These are phyloP conservation scores for Elasticomyces elasticus DNA, from an alignment of 495 filamentous ascomycete genomes.

Conservation along the genomic window DNA sequence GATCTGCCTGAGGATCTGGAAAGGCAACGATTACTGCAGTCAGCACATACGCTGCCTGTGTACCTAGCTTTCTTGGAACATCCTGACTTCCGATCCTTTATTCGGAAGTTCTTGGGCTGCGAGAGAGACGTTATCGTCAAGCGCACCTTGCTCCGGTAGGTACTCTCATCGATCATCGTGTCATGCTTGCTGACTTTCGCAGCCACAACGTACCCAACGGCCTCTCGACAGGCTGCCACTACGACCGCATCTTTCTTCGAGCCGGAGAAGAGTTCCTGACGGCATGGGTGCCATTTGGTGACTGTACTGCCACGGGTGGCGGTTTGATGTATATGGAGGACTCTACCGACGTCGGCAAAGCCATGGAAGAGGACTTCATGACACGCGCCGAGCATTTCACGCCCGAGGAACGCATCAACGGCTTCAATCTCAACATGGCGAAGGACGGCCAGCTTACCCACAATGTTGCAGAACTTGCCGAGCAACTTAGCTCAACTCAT, in stretches of 20 bases:
- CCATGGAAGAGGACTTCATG: conserved; percentile 23
- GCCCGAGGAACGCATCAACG: conserved; percentile 18
- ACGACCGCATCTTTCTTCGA: conserved; percentile 25
- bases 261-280: conserved; percentile 25
- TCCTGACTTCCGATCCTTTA: conserved; percentile 15
- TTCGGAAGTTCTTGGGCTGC: conserved; percentile 23
- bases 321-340: conserved; percentile 23
- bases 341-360: conserved; percentile 13
- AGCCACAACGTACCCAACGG: conserved; percentile 26
- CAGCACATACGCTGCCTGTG: conserved; percentile 15
- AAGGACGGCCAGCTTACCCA: conserved; percentile 21
- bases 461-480: conserved; percentile 12
- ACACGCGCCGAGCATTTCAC: conserved; percentile 16
- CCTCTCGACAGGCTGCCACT: conserved; percentile 22
- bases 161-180: not conserved
- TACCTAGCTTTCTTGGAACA: conserved; percentile 22
- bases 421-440: conserved; percentile 25
- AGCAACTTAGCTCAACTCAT: not conserved
- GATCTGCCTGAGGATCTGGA: conserved; percentile 16
- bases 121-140: conserved; percentile 21
- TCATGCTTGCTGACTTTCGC: not conserved
- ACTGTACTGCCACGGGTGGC: conserved; percentile 18
- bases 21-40: conserved; percentile 6
- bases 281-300: conserved; percentile 28
- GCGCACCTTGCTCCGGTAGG: conserved; percentile 20